A percentile compares a stretch with the other conserved stretches of the same genome.
phyloP scores from a whole-genome alignment of 257 asterid genomes.

The Nicotiana obtusifolia region DNA sequence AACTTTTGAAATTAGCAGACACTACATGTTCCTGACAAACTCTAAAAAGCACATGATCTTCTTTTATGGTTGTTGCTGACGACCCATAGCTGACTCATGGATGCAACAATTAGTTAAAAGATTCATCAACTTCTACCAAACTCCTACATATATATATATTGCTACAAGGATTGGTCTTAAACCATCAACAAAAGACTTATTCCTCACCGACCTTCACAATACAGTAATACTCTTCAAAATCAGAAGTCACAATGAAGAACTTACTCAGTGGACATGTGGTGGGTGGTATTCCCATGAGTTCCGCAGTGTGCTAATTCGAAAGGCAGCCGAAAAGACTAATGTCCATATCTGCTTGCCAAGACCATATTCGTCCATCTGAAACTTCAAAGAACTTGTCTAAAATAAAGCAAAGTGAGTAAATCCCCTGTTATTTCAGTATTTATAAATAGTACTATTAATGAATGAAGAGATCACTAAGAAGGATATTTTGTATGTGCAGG shows the following conservation, averaged over 20 bases:
- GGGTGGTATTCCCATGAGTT: neutral
- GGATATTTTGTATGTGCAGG: neutral
- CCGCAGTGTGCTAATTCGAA: conserved; percentile 1
- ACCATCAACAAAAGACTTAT: neutral
- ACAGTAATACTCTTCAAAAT: neutral
- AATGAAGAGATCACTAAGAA: neutral
- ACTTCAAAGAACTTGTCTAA: neutral
- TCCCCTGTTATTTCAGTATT: neutral
- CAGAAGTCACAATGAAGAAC: neutral
- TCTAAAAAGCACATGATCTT: neutral
- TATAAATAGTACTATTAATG: neutral
- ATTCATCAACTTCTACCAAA: neutral
- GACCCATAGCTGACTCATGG: conserved; percentile 20
- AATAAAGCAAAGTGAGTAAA: neutral
- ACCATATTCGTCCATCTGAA: neutral
- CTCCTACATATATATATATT: conserved; percentile 6
- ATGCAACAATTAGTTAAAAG: neutral
- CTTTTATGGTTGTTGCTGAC: neutral
- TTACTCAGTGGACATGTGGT: neutral
- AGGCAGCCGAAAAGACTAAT: neutral
- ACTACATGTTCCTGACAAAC: neutral
- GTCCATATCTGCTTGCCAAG: neutral
- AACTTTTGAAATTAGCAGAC: too few relatives aligned
- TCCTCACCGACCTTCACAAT: neutral
- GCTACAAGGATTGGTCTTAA: neutral